These are phyloP conservation scores for Xerocomellus chrysenteron DNA, from an alignment of 768 basidiomycete species.

Conservation along the genomic window DNA sequence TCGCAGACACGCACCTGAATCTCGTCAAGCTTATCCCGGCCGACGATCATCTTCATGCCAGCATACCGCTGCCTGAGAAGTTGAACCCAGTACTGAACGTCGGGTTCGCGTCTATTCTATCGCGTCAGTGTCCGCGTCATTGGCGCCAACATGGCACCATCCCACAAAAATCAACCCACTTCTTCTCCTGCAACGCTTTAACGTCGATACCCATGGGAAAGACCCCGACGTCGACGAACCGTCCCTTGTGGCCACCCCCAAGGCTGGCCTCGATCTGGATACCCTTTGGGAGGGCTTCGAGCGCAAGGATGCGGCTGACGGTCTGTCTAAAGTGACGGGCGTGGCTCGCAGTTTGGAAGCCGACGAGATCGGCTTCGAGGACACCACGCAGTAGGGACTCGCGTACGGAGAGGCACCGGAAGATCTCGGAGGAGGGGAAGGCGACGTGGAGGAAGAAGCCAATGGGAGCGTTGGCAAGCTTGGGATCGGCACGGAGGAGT, in stretches of 20 bases:
- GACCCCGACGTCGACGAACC: slow-evolving; percentile 85
- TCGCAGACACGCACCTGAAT: slow-evolving; percentile 49
- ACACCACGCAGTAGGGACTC: slow-evolving; percentile 80
- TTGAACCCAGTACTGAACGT: slow-evolving; percentile 60
- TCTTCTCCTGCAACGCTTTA: slow-evolving; percentile 59
- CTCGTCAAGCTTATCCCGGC: slow-evolving; percentile 86
- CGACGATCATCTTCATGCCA: slow-evolving; percentile 86
- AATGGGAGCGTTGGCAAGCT: slow-evolving; percentile 47
- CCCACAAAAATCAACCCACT: slow-evolving; percentile 38
- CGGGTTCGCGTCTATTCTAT: not conserved
- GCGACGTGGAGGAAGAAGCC: slow-evolving; percentile 97
- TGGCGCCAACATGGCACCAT: not conserved
- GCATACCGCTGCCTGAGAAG: slow-evolving; percentile 75
- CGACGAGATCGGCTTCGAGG: slow-evolving; percentile 88
- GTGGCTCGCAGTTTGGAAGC: slow-evolving; percentile 86
- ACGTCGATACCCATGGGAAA: slow-evolving; percentile 93
- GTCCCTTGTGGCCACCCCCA: slow-evolving; percentile 31
- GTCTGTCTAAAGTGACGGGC: slow-evolving; percentile 86
- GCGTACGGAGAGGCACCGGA: slow-evolving; percentile 83
- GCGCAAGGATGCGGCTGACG: slow-evolving; percentile 73
- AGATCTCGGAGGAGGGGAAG: slow-evolving; percentile 94
- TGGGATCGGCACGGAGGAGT: slow-evolving; percentile 66
- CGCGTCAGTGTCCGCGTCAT: slow-evolving; percentile 8
- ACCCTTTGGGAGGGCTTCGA: slow-evolving; percentile 82
- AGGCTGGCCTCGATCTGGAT: slow-evolving; percentile 53